phyloP scores from a whole-genome alignment of 2,329 filamentous ascomycete genomes.

The Stagonosporopsis rhizophila region DNA sequence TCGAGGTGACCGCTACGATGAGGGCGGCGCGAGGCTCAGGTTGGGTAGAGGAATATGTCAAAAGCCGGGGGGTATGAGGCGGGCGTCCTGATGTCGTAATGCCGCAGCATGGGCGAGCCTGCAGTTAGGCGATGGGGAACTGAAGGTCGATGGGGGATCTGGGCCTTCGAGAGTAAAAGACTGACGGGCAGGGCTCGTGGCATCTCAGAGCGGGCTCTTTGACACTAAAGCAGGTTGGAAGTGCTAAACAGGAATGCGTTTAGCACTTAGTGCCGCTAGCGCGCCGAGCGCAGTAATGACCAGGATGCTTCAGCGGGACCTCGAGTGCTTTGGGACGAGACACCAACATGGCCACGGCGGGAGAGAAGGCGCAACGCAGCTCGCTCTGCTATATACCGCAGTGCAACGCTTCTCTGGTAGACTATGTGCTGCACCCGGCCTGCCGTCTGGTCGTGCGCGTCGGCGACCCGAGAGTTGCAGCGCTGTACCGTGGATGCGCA shows the following conservation, averaged over 20 bases:
- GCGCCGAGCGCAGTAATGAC: constrained; percentile 19
- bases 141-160: constrained; percentile 31
- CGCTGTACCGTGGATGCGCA: constrained; percentile 9
- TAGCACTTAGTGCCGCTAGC: constrained; percentile 18
- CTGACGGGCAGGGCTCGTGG: constrained; percentile 35
- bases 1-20: constrained; percentile 2
- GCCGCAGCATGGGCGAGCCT: constrained; percentile 28
- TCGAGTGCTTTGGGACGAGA: constrained; percentile 7
- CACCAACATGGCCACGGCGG: background rate
- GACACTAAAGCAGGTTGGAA: constrained; percentile 37
- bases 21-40: constrained; percentile 28
- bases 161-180: constrained; percentile 34
- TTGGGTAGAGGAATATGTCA: constrained; percentile 19
- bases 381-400: background rate
- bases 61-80: constrained; percentile 23
- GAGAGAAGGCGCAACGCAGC: background rate
- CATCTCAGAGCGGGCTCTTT: constrained; percentile 31
- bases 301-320: constrained; percentile 8
- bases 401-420: background rate
- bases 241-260: constrained; percentile 33
- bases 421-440: too few relatives aligned
- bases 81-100: constrained; percentile 33
- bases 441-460: background rate
- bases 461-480: background rate
- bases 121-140: constrained; percentile 25